A percentile compares a stretch with the other conserved stretches of the same genome.
Evolutionary conservation across 2,329 filamentous ascomycete genomes (phyloP).

Genomic region (Shiraia bambusicola): DNA sequence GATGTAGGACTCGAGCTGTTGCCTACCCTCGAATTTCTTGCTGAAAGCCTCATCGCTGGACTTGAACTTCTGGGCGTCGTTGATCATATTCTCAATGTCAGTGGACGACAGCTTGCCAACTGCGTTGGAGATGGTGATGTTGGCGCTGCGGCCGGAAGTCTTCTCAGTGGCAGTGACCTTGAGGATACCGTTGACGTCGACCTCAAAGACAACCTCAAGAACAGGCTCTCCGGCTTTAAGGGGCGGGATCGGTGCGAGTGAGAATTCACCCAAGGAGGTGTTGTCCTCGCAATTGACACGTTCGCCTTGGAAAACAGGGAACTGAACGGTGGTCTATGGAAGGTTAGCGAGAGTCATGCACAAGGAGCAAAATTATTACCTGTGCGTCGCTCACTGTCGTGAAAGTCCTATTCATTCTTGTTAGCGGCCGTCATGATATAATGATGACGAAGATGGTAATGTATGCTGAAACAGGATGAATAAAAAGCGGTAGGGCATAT

Average conservation of each 20-base stretch:
- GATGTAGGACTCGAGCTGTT: slow-evolving; percentile 99
- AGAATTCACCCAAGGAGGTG: slow-evolving; percentile 97
- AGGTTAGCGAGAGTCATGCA: slow-evolving; percentile 95
- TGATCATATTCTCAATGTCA: slow-evolving; percentile 99
- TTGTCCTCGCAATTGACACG: slow-evolving; percentile 98
- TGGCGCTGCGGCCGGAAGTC: slow-evolving; percentile 94
- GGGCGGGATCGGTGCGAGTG: slow-evolving; percentile 79
- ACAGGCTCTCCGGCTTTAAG: slow-evolving; percentile 80
- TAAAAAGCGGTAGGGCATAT: too few species aligned
- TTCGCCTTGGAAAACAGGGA: slow-evolving; percentile 95
- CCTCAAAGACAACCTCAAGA: slow-evolving; percentile 97
- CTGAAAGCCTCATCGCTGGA: slow-evolving; percentile 95
- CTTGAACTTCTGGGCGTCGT: slow-evolving; percentile 98
- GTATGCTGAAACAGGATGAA: too few species aligned
- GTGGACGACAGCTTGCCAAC: slow-evolving; percentile 93
- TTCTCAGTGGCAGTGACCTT: slow-evolving; percentile 99
- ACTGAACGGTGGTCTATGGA: slow-evolving; percentile 70
- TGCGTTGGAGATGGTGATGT: slow-evolving; percentile 99
- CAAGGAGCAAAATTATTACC: too few species aligned
- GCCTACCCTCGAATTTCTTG: slow-evolving; percentile 98
- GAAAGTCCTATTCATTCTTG: neutral
- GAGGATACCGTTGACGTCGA: slow-evolving; percentile 99
- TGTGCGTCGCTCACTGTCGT: neutral
- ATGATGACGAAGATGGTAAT: neutral
- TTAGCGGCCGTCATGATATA: neutral